Percentiles rank a stretch among this genome's conserved stretches.
Conservation (phyloP, 1,284 basidiomycete species). For the Leccinum brunneo-olivaceum region DNA sequence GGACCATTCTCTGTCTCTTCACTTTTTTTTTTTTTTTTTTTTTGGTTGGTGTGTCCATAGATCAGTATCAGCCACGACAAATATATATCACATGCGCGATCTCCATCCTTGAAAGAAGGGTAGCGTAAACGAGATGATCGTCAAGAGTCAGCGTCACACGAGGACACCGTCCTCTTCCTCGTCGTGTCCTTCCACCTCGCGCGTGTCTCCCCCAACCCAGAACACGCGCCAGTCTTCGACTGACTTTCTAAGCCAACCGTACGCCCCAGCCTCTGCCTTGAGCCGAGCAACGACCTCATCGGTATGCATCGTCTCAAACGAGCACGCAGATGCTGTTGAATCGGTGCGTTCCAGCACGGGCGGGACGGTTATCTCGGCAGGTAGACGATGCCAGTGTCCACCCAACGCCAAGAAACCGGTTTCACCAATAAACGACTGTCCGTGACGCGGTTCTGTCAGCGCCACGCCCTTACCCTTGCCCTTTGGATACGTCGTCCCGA, state of each 20-base stretch:
- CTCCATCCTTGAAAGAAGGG: neutral
- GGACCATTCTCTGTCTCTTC: neutral
- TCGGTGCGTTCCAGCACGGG: slow-evolving; percentile 32
- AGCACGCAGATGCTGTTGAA: slow-evolving; percentile 38
- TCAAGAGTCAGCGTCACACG: slow-evolving; percentile 14
- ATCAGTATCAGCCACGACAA: slow-evolving; percentile 13
- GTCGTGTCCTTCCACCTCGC: slow-evolving; percentile 19
- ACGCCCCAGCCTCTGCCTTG: slow-evolving; percentile 55
- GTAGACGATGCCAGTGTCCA: slow-evolving; percentile 62
- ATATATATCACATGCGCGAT: slow-evolving; percentile 15
- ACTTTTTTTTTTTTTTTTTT: neutral
- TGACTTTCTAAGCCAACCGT: slow-evolving; percentile 68
- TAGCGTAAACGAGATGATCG: neutral
- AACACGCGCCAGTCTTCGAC: slow-evolving; percentile 68
- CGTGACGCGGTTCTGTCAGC: slow-evolving; percentile 43
- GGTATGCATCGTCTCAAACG: slow-evolving; percentile 46
- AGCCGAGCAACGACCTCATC: slow-evolving; percentile 41
- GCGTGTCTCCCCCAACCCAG: slow-evolving; percentile 61
- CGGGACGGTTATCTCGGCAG: slow-evolving; percentile 29
- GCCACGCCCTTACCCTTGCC: slow-evolving; percentile 38
- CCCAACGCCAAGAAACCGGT: slow-evolving; percentile 57
- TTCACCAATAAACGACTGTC: slow-evolving; percentile 57
- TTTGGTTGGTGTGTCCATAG: slow-evolving; percentile 15
- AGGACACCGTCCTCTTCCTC: slow-evolving; percentile 26
- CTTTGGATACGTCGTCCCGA: slow-evolving; percentile 2